Evolutionary conservation across 2,329 filamentous ascomycete genomes (phyloP), one percentile per base, ranked within the genome.

Genomic region (Emmonsiellopsis sp.): DNA sequence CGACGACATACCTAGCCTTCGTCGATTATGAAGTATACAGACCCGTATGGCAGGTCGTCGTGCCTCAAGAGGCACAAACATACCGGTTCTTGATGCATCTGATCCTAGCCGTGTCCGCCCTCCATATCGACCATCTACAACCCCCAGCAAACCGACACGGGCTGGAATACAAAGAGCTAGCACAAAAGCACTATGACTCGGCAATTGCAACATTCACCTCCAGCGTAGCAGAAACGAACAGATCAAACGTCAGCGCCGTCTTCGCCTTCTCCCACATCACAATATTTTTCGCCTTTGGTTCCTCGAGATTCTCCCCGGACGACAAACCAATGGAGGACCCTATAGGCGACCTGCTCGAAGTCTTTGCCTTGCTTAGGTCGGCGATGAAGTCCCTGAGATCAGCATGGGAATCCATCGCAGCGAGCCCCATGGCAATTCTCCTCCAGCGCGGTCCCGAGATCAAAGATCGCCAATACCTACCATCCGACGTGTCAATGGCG

Each of bases 21-120:
- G 39, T 52, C 14, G 56, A 57, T 31, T 56, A 56, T 37, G 55
- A 58, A 34, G 46, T 48, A 8, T 58, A 57, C 39, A 52, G 42
- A 37, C 53, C 44, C 42, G 53, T 57, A 43, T 58, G 57, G 57
- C 55, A 58, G 33, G n/a, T 57, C 10, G 39, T 50, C 39, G 55
- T 58, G 9, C 57, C 57, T 9, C 48, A 34, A 21, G 55, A 57
- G 50, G 53, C 55, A 11, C 53, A 55, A 34, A 53, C 55, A 27
- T 53, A 55, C 39, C 56, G 54, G 6, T 64, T 61, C 49, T 49
- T 64, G 8, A 64, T 62, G 58, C 55, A 63, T 50, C 50, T 59
- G n/a, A 47, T 63, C 13, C 58, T 64, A 8, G 61, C 62, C 10
- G 39, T 57, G 21, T 61, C 61, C 5, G 59, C 62, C 14, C 57